These are phyloP conservation scores for Gloeophyllum trabeum DNA, from an alignment of 768 basidiomycete genomes.

Conservation along the genomic window DNA sequence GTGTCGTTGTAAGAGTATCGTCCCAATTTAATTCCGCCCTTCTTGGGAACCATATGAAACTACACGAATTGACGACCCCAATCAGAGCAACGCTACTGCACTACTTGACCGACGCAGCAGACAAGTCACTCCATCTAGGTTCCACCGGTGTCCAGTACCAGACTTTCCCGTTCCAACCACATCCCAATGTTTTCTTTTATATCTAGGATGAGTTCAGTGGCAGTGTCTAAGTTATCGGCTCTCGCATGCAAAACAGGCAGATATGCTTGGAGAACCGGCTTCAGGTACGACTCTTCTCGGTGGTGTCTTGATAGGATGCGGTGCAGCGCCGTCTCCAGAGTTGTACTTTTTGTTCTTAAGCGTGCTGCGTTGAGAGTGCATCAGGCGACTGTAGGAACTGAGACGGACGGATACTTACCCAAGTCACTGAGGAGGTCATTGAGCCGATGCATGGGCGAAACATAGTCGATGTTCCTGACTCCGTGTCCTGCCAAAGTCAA, in stretches of 20 bases:
- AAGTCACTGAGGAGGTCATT: not conserved
- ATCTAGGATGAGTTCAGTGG: conserved; percentile 36
- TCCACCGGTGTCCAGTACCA: too few species aligned
- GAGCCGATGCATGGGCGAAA: not conserved
- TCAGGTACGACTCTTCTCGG: conserved; percentile 27
- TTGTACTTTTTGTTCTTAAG: not conserved
- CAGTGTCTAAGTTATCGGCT: conserved; percentile 33
- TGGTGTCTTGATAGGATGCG: conserved; percentile 1
- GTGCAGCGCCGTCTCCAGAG: conserved; percentile 4
- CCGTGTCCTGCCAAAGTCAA: not conserved
- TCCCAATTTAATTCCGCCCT: too few species aligned
- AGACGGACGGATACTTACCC: not conserved
- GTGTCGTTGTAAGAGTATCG: too few species aligned
- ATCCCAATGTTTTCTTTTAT: conserved; percentile 40
- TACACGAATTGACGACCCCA: too few species aligned
- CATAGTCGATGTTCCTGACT: not conserved
- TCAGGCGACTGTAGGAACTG: not conserved
- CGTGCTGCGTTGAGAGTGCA: not conserved
- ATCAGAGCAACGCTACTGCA: too few species aligned
- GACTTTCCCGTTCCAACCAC: too few species aligned
- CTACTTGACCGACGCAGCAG: too few species aligned
- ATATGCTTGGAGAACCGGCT: conserved; percentile 31
- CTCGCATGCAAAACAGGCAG: conserved; percentile 36
- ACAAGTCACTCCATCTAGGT: too few species aligned
- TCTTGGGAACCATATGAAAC: too few species aligned